These are phyloP conservation scores for Pythium phragmitis DNA, from an alignment of 352 stramenopile genomes.

Conservation along the genomic window DNA sequence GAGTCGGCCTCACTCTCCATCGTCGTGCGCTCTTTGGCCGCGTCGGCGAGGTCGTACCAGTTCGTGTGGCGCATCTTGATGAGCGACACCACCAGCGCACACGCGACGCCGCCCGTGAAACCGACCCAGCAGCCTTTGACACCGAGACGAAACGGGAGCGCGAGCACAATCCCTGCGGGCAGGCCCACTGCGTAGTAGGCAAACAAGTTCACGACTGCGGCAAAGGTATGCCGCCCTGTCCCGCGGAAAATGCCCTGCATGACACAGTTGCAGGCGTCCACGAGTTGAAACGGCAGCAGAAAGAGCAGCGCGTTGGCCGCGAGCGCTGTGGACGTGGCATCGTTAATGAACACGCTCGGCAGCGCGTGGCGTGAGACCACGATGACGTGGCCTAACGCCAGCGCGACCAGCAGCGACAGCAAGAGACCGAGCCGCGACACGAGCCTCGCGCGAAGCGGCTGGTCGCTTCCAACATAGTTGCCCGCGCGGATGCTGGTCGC, in stretches of 20 bases:
- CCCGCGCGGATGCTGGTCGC: slow-evolving; percentile 20
- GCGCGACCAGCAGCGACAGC: slow-evolving; percentile 33
- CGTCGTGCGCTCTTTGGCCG: slow-evolving; percentile 12
- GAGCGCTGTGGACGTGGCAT: slow-evolving; percentile 36
- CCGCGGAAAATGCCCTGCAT: slow-evolving; percentile 69
- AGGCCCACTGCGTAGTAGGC: slow-evolving; percentile 80
- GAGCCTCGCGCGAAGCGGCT: slow-evolving; percentile 36
- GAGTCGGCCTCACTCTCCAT: background rate
- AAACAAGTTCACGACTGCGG: slow-evolving; percentile 59
- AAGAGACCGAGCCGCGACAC: slow-evolving; percentile 37
- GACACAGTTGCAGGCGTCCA: slow-evolving; percentile 54
- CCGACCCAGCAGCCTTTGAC: slow-evolving; percentile 61
- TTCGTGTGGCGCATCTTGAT: slow-evolving; percentile 15
- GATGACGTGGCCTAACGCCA: slow-evolving; percentile 29
- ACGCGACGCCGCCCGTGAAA: slow-evolving; percentile 42
- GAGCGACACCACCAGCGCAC: slow-evolving; percentile 7
- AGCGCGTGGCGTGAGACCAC: slow-evolving; percentile 27
- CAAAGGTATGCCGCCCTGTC: slow-evolving; percentile 56
- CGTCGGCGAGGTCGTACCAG: slow-evolving; percentile 12
- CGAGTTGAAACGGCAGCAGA: slow-evolving; percentile 42
- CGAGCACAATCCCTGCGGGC: slow-evolving; percentile 56
- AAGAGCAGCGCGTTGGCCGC: slow-evolving; percentile 43
- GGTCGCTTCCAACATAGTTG: slow-evolving; percentile 16
- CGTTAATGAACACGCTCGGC: slow-evolving; percentile 47
- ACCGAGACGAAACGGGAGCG: slow-evolving; percentile 42